Percentiles rank a stretch among this genome's conserved stretches.
These are phyloP conservation scores for Erigeron canadensis DNA, from an alignment of 129 eudicot species.

Conservation along the genomic window DNA sequence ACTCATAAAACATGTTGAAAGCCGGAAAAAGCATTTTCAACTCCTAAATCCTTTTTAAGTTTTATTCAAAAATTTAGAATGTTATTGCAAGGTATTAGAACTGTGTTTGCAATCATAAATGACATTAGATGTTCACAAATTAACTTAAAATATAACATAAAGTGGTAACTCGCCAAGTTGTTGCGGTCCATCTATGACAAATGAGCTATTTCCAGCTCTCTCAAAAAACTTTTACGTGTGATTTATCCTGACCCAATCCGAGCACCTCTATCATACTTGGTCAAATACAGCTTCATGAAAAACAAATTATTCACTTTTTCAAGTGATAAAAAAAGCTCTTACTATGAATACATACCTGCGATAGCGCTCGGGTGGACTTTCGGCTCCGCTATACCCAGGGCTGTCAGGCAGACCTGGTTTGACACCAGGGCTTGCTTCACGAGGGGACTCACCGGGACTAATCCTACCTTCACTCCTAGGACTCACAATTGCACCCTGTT, in stretches of 20 bases:
- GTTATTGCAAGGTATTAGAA: too few relatives aligned
- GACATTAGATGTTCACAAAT: too few relatives aligned
- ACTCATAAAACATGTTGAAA: too few relatives aligned
- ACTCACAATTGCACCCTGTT: constrained; percentile 42
- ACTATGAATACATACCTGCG: constrained; percentile 40
- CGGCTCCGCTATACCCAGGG: constrained; percentile 54
- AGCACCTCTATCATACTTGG: background rate
- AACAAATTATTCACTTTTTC: background rate
- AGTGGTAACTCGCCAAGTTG: too few relatives aligned
- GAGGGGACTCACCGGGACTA: constrained; percentile 46
- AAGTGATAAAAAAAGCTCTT: background rate
- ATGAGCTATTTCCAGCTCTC: background rate
- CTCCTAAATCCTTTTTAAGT: too few relatives aligned
- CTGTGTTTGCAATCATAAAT: background rate
- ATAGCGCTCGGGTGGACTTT: constrained; percentile 50
- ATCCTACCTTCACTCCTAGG: constrained; percentile 43
- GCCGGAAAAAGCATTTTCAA: background rate
- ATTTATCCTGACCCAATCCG: background rate
- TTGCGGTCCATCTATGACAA: too few relatives aligned
- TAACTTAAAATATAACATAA: too few relatives aligned
- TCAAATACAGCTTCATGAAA: background rate
- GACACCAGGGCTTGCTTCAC: constrained; percentile 39
- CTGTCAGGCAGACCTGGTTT: constrained; percentile 36
- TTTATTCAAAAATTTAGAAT: too few relatives aligned
- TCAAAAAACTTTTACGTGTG: background rate